Base-by-base conservation (phyloP, 805 yeast genomes). In the Metschnikowia kofuensis region DNA sequence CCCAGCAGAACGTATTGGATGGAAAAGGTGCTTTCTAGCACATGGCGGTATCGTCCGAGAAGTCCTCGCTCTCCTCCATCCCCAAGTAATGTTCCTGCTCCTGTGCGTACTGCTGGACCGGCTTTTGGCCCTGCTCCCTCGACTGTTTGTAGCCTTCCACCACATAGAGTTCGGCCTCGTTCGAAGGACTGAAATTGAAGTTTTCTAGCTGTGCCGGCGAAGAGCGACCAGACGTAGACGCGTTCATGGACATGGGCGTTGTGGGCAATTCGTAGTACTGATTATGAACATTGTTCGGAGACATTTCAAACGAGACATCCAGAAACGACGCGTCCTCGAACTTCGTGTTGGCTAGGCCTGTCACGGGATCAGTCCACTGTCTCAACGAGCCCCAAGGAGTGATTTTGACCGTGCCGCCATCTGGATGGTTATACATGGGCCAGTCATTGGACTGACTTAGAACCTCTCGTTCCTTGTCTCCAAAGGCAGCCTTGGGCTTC, bases 361-460 rank as follows among this genome's bases (percentile, higher is more conserved):
- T 71, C 31, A 68, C 70, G 32, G 63, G 57, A 45, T 73, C 65
- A 28, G 68, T 70, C 55, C 60, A 69, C 51, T 72, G 76, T 53
- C 85, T 66, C 37, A 81, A 66, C 42, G 80, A 78, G n/a, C 86
- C 86, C 68, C 83, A 74, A 26, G 86, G 85, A 1, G 85, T 80
- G 48, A 81, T 77, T 60, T 80, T 82, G 41, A 81, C 77, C 30
- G 70, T 70, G 0, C 86, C 86, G 9, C 86, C 86, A 11, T 80
- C 80, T 1, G 86, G 86, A 53, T 80, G 85, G 45, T 72, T 71
- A 54, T 77, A 81, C 48, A 75, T 68, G 12, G 86, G 83, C 74
- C 79, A 80, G 48, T 79, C 83, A 36, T 70, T 65, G 14, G 49
- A 38, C 42, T 46, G 57, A 27, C 48, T 38, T 13, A 51, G 38